A percentile compares a stretch with the other conserved stretches of the same genome.
These are phyloP conservation scores for Cryphonectria parasitica DNA, from an alignment of 2,329 filamentous ascomycete species.

Conservation along the genomic window DNA sequence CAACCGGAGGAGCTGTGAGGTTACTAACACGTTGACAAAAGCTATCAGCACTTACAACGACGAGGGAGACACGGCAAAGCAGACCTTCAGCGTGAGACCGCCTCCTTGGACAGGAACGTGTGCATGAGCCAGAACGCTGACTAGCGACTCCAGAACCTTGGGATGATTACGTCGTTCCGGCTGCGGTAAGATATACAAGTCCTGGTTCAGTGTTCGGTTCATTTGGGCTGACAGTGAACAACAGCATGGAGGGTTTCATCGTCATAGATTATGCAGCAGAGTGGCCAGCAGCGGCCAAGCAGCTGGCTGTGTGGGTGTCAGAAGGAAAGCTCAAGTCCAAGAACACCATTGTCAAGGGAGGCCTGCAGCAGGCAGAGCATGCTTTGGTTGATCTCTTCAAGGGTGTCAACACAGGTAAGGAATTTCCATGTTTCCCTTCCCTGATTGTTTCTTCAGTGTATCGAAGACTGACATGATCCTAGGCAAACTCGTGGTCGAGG, in stretches of 20 bases:
- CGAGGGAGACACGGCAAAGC: conserved; percentile 6
- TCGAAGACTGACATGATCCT: conserved; percentile 11
- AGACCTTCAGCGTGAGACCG: conserved; percentile 16
- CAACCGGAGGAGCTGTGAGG: neutral
- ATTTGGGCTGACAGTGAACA: neutral
- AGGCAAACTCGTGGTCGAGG: conserved; percentile 59
- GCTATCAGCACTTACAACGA: conserved; percentile 27
- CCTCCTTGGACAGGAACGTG: neutral
- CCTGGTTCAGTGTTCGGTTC: conserved; percentile 55
- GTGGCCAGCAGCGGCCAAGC: conserved; percentile 59
- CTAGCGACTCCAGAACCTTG: conserved; percentile 31
- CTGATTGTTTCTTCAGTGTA: too few relatives aligned
- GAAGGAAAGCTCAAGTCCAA: conserved; percentile 74
- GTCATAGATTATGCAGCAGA: conserved; percentile 68
- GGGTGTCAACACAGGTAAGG: conserved; percentile 68
- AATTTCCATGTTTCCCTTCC: too few relatives aligned
- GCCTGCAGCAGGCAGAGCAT: conserved; percentile 64
- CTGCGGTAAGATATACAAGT: conserved; percentile 30
- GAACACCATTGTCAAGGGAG: conserved; percentile 73
- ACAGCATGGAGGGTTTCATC: conserved; percentile 70
- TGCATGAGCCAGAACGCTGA: conserved; percentile 38
- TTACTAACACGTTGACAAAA: neutral
- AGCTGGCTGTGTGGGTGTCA: conserved; percentile 69
- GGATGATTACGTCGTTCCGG: conserved; percentile 19
- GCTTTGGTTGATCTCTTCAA: conserved; percentile 67